A percentile compares a stretch with the other conserved stretches of the same genome.
These are phyloP conservation scores for Ensete ventricosum DNA, from an alignment of 176 grass and related monocot species.

Conservation along the genomic window DNA sequence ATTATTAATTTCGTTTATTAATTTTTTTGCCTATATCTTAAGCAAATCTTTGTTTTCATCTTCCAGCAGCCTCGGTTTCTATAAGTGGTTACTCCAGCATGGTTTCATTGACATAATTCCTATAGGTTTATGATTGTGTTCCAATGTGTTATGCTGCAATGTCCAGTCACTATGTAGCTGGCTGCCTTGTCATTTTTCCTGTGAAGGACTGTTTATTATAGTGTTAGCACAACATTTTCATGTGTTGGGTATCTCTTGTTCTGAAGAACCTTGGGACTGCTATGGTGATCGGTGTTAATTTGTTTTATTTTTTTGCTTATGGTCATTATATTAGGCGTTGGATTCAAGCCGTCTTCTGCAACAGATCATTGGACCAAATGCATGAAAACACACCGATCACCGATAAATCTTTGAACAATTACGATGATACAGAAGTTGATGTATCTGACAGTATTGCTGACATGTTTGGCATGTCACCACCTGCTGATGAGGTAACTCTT, in stretches of 20 bases:
- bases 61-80: background rate
- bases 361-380: constrained; percentile 27
- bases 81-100: background rate
- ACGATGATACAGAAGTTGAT: constrained; percentile 50
- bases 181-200: background rate
- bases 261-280: background rate
- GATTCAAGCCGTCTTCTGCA: constrained; percentile 80
- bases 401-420: constrained; percentile 20
- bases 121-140: background rate
- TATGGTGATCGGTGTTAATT: background rate
- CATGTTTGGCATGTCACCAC: constrained; percentile 49
- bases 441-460: constrained; percentile 51
- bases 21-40: too few relatives aligned
- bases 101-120: background rate
- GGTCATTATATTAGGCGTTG: constrained; percentile 46
- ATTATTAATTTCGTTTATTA: too few relatives aligned
- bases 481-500: constrained; percentile 61
- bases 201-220: too few relatives aligned
- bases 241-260: constrained; percentile 5
- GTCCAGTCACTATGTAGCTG: background rate
- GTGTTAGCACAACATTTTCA: background rate
- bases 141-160: background rate
- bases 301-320: constrained; percentile 3
- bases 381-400: constrained; percentile 22
- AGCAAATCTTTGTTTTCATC: too few relatives aligned